These are phyloP conservation scores for Beauveria sp. DNA, from an alignment of 2,329 filamentous ascomycete species.

Conservation along the genomic window DNA sequence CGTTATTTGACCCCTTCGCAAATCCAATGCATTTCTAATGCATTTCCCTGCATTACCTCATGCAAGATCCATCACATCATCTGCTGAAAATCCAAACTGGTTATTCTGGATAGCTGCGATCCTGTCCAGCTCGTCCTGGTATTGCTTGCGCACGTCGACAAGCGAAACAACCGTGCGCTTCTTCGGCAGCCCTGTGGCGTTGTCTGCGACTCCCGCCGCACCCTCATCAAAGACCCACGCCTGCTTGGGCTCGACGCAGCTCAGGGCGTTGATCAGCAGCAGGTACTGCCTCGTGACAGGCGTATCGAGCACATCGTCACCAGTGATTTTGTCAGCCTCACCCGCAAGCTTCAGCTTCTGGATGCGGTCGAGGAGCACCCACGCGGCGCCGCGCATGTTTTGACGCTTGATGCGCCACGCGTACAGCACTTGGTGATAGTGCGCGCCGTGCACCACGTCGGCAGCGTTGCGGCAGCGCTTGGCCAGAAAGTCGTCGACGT, in stretches of 20 bases:
- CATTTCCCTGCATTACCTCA: slow-evolving; percentile 17
- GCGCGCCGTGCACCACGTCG: slow-evolving; percentile 60
- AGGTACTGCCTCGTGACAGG: slow-evolving; percentile 69
- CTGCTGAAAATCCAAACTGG: slow-evolving; percentile 68
- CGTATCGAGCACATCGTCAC: slow-evolving; percentile 53
- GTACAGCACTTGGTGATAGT: slow-evolving; percentile 85
- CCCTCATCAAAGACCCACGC: slow-evolving; percentile 64
- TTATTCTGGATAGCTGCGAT: slow-evolving; percentile 83
- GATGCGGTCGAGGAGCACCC: slow-evolving; percentile 55
- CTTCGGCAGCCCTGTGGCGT: slow-evolving; percentile 14
- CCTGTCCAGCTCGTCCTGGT: slow-evolving; percentile 82
- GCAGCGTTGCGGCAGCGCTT: slow-evolving; percentile 62
- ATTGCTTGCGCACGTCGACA: slow-evolving; percentile 79
- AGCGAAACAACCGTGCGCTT: slow-evolving; percentile 78
- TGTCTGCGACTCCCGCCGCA: slow-evolving; percentile 18
- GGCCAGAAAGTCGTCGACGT: slow-evolving; percentile 71
- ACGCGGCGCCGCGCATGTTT: slow-evolving; percentile 76
- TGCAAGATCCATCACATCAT: slow-evolving; percentile 46
- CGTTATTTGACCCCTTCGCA: neutral
- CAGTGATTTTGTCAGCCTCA: slow-evolving; percentile 48
- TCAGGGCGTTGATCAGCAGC: slow-evolving; percentile 87
- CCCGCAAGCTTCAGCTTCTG: slow-evolving; percentile 53
- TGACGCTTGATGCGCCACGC: slow-evolving; percentile 78
- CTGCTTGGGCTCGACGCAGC: slow-evolving; percentile 69
- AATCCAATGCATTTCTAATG: neutral